Conservation (phyloP, 1,139 yeast species). For the Yamadazyma trypodendri region DNA sequence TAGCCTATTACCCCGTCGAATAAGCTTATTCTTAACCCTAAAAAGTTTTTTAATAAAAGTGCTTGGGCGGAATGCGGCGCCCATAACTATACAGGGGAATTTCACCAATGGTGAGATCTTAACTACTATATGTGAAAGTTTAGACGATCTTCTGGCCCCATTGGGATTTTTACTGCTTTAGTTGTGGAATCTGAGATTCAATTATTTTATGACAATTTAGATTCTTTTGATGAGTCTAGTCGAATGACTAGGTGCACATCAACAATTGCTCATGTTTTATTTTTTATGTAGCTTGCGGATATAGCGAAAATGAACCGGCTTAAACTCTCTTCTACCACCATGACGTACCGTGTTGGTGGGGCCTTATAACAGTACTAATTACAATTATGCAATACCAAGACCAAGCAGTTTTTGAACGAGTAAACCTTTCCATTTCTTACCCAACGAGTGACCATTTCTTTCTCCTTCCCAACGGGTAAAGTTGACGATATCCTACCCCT, state of each 20-base stretch:
- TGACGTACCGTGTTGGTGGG: too few relatives aligned
- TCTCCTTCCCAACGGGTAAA: too few relatives aligned
- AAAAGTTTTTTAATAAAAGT: background rate
- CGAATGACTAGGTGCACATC: background rate
- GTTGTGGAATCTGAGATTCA: background rate
- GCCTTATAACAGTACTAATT: too few relatives aligned
- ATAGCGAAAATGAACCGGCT: background rate
- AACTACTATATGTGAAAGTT: background rate
- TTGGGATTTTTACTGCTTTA: constrained; percentile 1
- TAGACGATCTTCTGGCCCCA: background rate
- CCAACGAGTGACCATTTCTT: too few relatives aligned
- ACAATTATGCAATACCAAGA: too few relatives aligned
- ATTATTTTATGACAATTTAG: background rate
- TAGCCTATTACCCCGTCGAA: background rate
- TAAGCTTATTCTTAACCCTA: background rate
- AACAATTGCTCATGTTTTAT: background rate
- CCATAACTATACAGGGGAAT: background rate
- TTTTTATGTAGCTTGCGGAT: background rate
- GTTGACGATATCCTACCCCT: too few relatives aligned
- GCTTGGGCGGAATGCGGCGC: background rate
- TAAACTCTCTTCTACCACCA: too few relatives aligned
- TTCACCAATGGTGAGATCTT: background rate
- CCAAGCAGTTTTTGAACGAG: too few relatives aligned
- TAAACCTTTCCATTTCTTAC: too few relatives aligned
- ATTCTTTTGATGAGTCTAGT: background rate